Percentiles rank a stretch among this genome's conserved stretches.
Conservation (phyloP, 352 stramenopile species). For the Aphanomyces invadans region DNA sequence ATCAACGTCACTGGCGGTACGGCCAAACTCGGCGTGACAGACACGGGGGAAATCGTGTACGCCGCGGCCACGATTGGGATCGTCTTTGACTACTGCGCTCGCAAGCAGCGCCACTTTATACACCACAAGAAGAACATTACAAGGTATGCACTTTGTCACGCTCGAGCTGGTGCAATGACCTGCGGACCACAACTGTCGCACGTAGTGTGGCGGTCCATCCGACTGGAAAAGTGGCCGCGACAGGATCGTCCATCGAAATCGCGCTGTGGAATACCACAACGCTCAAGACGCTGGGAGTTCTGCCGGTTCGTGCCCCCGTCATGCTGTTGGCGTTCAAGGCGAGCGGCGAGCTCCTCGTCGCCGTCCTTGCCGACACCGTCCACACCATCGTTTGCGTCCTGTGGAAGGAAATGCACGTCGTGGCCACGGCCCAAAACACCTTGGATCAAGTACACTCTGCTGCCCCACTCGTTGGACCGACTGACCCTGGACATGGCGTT, state of each 20-base stretch:
- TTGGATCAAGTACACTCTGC: constrained; percentile 7
- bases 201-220: constrained; percentile 19
- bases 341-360: constrained; percentile 6
- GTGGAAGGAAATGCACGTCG: constrained; percentile 22
- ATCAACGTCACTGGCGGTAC: constrained; percentile 11
- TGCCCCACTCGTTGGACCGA: not conserved
- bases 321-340: constrained; percentile 7
- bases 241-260: constrained; percentile 5
- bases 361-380: constrained; percentile 6
- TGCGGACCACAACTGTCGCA: not conserved
- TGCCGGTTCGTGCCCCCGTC: constrained; percentile 13
- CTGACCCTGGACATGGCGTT: too few relatives aligned
- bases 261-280: constrained; percentile 7
- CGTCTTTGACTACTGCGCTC: constrained; percentile 4
- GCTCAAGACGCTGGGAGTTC: constrained; percentile 9
- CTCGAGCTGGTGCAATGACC: not conserved
- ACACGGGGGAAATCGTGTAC: constrained; percentile 12
- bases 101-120: constrained; percentile 4
- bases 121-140: constrained; percentile 24
- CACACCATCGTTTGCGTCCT: constrained; percentile 3
- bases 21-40: constrained; percentile 9
- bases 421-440: constrained; percentile 16
- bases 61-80: constrained; percentile 19
- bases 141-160: not conserved
- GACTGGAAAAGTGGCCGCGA: constrained; percentile 6